Conservation (phyloP, 768 basidiomycete species). For the Collybia mongolica region DNA sequence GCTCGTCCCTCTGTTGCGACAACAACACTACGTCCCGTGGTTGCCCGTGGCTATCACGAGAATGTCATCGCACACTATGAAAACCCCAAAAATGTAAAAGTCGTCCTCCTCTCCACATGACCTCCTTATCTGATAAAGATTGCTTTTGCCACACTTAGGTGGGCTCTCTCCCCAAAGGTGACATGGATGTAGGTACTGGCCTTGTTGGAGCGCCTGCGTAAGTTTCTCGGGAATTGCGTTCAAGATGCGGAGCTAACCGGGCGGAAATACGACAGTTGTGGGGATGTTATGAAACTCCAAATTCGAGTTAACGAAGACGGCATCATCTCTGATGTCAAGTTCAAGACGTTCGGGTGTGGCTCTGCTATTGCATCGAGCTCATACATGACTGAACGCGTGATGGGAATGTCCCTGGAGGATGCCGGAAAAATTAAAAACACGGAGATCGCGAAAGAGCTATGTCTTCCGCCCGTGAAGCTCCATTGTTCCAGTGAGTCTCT, state of each 20-base stretch:
- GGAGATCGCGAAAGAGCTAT: constrained; percentile 97
- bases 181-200: constrained; percentile 92
- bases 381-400: constrained; percentile 99
- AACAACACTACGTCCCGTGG: constrained; percentile 43
- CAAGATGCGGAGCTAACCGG: constrained; percentile 28
- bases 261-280: constrained; percentile 56
- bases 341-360: constrained; percentile 99
- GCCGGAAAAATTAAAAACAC: constrained; percentile 98
- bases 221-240: constrained; percentile 29
- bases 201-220: constrained; percentile 97
- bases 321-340: constrained; percentile 97
- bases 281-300: constrained; percentile 99
- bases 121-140: constrained; percentile 59
- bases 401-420: constrained; percentile 89
- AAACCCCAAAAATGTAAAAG: constrained; percentile 90
- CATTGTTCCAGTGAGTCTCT: constrained; percentile 82
- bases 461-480: constrained; percentile 93
- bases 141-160: constrained; percentile 55
- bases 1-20: constrained; percentile 42
- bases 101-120: constrained; percentile 30
- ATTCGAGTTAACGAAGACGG: constrained; percentile 95
- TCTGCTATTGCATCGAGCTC: constrained; percentile 97
- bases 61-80: constrained; percentile 99
- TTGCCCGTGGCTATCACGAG: constrained; percentile 83
- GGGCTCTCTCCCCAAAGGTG: constrained; percentile 91